phyloP scores from a whole-genome alignment of 2,329 filamentous ascomycete genomes.

The Claviceps pusilla region DNA sequence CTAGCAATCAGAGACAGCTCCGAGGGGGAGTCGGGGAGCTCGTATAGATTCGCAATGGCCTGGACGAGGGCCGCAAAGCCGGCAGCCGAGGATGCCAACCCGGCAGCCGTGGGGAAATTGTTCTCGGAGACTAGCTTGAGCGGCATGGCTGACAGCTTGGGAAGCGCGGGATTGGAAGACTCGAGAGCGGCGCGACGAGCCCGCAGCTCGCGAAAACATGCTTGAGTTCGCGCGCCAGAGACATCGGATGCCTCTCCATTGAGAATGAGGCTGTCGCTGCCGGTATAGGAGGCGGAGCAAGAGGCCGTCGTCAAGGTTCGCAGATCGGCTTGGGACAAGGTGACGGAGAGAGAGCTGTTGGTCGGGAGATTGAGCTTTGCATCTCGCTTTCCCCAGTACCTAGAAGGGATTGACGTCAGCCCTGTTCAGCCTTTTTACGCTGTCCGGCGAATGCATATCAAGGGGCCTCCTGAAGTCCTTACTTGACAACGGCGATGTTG shows the following conservation, averaged over 20 bases:
- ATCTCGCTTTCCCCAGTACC: constrained; percentile 94
- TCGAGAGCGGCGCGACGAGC: constrained; percentile 64
- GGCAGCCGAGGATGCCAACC: constrained; percentile 59
- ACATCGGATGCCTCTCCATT: constrained; percentile 76
- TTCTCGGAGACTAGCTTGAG: constrained; percentile 88
- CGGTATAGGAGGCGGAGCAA: constrained; percentile 58
- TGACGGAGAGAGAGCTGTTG: constrained; percentile 94
- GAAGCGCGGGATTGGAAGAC: constrained; percentile 53
- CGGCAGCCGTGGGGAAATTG: constrained; percentile 97
- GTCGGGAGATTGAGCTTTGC: constrained; percentile 87
- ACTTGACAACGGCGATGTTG: constrained; percentile 98
- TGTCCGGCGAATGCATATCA: not conserved
- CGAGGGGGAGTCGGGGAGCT: constrained; percentile 63
- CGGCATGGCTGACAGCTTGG: constrained; percentile 61
- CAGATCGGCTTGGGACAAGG: constrained; percentile 83
- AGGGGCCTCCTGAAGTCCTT: constrained; percentile 7
- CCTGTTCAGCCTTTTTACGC: not conserved
- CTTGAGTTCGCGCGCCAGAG: constrained; percentile 77
- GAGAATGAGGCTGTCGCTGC: constrained; percentile 59
- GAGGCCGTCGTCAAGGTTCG: constrained; percentile 93
- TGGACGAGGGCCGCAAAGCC: constrained; percentile 60
- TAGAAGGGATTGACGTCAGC: constrained; percentile 4
- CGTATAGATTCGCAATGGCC: constrained; percentile 83
- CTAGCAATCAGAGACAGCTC: constrained; percentile 81
- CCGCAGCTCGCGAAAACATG: constrained; percentile 79